phyloP scores from a whole-genome alignment of 2,329 filamentous ascomycete species.

The Aspergillus ruber region DNA sequence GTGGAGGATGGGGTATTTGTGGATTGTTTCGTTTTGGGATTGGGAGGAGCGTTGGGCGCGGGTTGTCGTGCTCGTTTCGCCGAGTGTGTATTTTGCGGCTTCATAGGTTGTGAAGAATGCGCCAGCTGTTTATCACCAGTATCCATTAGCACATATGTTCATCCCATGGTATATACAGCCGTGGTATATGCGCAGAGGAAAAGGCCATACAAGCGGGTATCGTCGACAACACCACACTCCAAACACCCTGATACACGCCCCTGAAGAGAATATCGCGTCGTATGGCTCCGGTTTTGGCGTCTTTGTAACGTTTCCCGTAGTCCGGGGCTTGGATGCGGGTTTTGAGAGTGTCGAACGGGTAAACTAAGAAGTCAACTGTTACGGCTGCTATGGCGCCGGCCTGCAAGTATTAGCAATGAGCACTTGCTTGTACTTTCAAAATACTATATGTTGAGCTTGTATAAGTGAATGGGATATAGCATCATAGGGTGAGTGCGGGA shows the following conservation, averaged over 20 bases:
- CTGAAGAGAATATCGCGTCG: conserved; percentile 55
- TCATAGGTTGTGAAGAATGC: conserved; percentile 91
- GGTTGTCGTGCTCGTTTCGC: conserved; percentile 37
- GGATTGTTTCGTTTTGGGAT: conserved; percentile 4
- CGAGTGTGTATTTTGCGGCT: conserved; percentile 60
- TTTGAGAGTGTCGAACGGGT: conserved; percentile 84
- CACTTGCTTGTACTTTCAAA: neutral
- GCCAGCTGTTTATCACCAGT: conserved; percentile 50
- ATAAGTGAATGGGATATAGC: neutral
- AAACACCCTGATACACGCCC: conserved; percentile 81
- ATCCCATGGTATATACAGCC: neutral
- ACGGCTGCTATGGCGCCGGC: conserved; percentile 81
- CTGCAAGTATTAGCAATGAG: conserved; percentile 37
- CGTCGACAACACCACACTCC: conserved; percentile 76
- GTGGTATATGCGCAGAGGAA: neutral
- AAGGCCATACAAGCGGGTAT: conserved; percentile 66
- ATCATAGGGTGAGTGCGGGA: neutral
- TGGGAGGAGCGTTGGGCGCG: conserved; percentile 6
- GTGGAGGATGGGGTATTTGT: conserved; percentile 20
- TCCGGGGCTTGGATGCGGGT: conserved; percentile 75
- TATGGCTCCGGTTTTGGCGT: conserved; percentile 50
- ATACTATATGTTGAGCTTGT: neutral
- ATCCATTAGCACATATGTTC: neutral
- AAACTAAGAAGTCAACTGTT: conserved; percentile 76
- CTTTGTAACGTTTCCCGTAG: conserved; percentile 61